Base-by-base conservation (phyloP, 225 moss, liverwort and hornwort species). In the Bryum argenteum region DNA sequence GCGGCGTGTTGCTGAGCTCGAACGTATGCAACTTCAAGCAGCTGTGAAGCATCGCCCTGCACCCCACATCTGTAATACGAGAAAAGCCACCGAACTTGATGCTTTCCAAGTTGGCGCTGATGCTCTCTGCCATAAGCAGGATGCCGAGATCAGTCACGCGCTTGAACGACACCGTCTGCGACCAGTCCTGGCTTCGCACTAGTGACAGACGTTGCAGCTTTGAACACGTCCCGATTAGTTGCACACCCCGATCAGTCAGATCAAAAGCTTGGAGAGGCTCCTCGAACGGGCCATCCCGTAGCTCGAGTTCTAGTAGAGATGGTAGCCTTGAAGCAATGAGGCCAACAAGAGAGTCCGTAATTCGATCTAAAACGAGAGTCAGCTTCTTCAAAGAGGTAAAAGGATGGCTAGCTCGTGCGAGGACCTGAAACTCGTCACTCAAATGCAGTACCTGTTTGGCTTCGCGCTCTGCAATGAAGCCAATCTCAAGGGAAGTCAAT, bases 61-160 rank as follows among this genome's bases (percentile, higher is more conserved):
- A 94, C 39, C 94, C 92, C 14, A 88, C 92, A 77, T 97, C 97
- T 28, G 97, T 97, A 37, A 94, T 90, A 69, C 89, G 87, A 51
- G 90, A 89, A 57, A 97, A 97, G 11, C 97, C 97, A 51, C 93
- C 92, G 22, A 97, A 92, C 77, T 76, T 84, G 23, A 97, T 90
- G 70, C 85, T 90, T 69, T 90, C 90, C 66, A 97, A 76, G 60
- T 89, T 89, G 63, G 74, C 66, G 38, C 90, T 92, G 33, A 33
- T 33, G 70, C 82, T 81, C 50, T 94, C 87, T 59, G 86, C 85
- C 93, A 97, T 88, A 28, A 97, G 69, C 47, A 97, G 80, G 58
- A 97, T 92, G 58, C 97, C 94, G 3, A 94, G 83, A 71, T 97
- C 97, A 47, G 76, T 94, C 65, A 97, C 91, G 70, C 97, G 84